Evolutionary conservation across 495 filamentous ascomycete species (phyloP), one percentile per base, ranked within the genome.

Genomic region (Neurospora sp.): DNA sequence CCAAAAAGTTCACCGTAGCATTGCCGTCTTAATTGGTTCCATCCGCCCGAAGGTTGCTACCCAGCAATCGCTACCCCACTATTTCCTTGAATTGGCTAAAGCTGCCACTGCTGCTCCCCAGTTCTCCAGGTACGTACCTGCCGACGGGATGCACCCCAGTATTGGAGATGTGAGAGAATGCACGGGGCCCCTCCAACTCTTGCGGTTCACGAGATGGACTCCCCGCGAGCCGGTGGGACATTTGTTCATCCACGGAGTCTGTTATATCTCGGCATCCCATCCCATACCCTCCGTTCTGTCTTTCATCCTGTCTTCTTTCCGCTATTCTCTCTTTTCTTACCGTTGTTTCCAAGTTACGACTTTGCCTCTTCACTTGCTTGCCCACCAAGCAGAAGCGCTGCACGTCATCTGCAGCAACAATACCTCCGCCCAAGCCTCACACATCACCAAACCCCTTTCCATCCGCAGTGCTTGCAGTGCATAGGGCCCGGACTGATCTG

Each of bases 11-110:
- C 22, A 61, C 53, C 53, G 53, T 61, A 61, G 53, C 53, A 61
- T 35, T 42, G 70, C 35, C 38, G 65, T 39, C 41, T 72, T 79
- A 44, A 79, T 79, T 79, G 77, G 76, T 77, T 79, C 77, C 77
- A 31, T 79, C 74, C 74, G 75, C 40, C 77, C 77, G 77, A 79
- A 73, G 53, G 40, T 72, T 41, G 68, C 73, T 69, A 74, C 40
- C 14, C 37, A 45, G 20, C 70, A 39, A 39, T 72, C 38, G 18
- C 37, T 69, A 61, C 53, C 53, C 53, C 53, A 61, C 22, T 61
- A 16, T 35, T 61, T 61, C 12, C 53, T 61, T 27, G 22, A 61
- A 61, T 31, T 61, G 53, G 53, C 27, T 61, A 61, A 61, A 61
- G 53, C 53, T 61, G 12, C 22, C 53, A 27, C 10, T 14, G 14